A percentile compares a stretch with the other conserved stretches of the same genome.
Conservation (phyloP, 192 early-diverging fungal species). For the Coemansia reversa region DNA sequence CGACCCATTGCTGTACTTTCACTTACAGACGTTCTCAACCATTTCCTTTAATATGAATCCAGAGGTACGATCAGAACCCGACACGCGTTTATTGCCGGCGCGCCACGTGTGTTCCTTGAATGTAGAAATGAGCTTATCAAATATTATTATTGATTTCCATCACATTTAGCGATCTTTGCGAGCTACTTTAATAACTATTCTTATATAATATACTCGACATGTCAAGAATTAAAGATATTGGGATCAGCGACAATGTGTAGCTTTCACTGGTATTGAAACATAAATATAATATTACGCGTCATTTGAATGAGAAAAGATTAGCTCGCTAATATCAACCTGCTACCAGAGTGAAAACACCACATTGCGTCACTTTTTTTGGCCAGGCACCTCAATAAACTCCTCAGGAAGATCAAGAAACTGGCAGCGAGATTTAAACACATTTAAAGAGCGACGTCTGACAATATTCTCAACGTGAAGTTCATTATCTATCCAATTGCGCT, state of each 20-base stretch:
- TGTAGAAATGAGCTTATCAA: not conserved
- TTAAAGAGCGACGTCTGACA: constrained; percentile 64
- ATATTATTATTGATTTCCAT: not conserved
- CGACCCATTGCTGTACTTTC: constrained; percentile 46
- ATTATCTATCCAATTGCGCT: constrained; percentile 68
- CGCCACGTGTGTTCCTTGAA: not conserved
- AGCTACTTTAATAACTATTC: too few species aligned
- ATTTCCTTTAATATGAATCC: constrained; percentile 23
- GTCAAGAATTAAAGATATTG: too few species aligned
- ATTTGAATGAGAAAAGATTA: too few species aligned
- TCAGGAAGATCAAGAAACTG: constrained; percentile 56
- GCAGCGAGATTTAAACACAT: constrained; percentile 69
- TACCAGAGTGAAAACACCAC: not conserved
- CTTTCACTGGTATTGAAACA: too few species aligned
- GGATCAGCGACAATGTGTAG: too few species aligned
- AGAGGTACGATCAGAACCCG: not conserved
- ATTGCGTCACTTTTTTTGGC: constrained; percentile 16
- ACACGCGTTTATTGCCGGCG: not conserved
- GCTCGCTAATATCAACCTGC: not conserved
- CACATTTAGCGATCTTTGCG: not conserved
- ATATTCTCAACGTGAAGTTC: constrained; percentile 72
- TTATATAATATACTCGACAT: too few species aligned
- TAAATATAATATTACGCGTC: too few species aligned
- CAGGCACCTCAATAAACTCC: constrained; percentile 56
- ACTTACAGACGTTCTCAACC: constrained; percentile 41